These are phyloP conservation scores for Zygosaccharomyces sapae DNA, from an alignment of 1,139 yeast genomes.

Conservation along the genomic window DNA sequence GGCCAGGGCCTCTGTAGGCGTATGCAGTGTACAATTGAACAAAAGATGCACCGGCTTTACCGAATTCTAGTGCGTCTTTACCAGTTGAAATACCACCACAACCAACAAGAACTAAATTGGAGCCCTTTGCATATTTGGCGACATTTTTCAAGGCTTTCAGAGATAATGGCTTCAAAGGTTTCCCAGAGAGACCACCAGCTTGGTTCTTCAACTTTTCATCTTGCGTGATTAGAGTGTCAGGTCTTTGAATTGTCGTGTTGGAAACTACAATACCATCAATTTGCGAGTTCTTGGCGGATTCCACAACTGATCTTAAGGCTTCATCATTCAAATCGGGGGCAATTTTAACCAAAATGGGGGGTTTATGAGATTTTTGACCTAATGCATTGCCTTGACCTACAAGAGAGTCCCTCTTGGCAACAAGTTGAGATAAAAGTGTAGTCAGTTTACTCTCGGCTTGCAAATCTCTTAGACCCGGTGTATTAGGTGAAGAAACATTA, in stretches of 20 bases:
- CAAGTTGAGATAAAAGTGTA: conserved; percentile 60
- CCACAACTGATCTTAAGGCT: conserved; percentile 80
- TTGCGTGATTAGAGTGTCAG: conserved; percentile 50
- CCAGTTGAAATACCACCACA: conserved; percentile 92
- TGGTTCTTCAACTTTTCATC: conserved; percentile 46
- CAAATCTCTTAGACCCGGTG: conserved; percentile 87
- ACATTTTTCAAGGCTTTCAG: conserved; percentile 65
- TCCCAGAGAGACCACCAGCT: conserved; percentile 88
- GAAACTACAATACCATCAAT: conserved; percentile 91
- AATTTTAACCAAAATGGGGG: conserved; percentile 82
- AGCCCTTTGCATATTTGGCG: conserved; percentile 69
- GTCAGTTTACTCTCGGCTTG: conserved; percentile 75
- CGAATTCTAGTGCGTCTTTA: conserved; percentile 84
- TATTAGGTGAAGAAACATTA: conserved; percentile 94
- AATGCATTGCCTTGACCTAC: conserved; percentile 40
- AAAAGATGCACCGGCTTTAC: conserved; percentile 87
- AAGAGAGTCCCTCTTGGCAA: conserved; percentile 51
- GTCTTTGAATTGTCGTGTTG: conserved; percentile 86
- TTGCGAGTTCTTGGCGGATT: conserved; percentile 67
- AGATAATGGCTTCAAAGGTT: conserved; percentile 80
- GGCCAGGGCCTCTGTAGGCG: conserved; percentile 90
- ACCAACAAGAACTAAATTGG: conserved; percentile 72
- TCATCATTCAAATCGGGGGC: conserved; percentile 88
- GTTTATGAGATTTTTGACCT: conserved; percentile 35
- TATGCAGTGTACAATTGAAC: conserved; percentile 84